These are phyloP conservation scores for Barbatosphaeria neglecta DNA, from an alignment of 495 filamentous ascomycete species.

Conservation along the genomic window DNA sequence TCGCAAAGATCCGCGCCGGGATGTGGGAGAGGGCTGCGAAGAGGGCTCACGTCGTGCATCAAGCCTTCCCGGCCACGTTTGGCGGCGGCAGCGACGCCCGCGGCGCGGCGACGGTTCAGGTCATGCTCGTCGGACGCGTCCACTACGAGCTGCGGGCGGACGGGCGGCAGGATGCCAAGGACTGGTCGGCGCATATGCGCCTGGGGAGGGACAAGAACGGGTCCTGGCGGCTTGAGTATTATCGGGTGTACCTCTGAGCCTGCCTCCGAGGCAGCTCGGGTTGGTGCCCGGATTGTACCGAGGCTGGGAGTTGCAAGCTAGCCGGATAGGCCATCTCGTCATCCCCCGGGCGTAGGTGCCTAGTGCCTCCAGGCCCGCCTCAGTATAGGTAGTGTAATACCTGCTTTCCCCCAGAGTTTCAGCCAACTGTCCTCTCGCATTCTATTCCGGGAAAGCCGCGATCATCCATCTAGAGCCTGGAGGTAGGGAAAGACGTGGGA, in stretches of 20 bases:
- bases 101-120: slow-evolving; percentile 10
- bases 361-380: too few species aligned
- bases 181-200: slow-evolving; percentile 13
- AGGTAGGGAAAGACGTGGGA: too few species aligned
- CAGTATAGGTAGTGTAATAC: too few species aligned
- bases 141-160: slow-evolving; percentile 9
- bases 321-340: too few species aligned
- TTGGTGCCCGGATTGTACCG: too few species aligned
- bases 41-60: slow-evolving; percentile 17
- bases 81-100: background rate
- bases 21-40: slow-evolving; percentile 18
- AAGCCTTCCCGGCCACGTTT: slow-evolving; percentile 21
- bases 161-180: background rate
- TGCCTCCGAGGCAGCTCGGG: too few species aligned
- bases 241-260: slow-evolving; percentile 6
- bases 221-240: slow-evolving; percentile 4
- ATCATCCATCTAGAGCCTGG: too few species aligned
- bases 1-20: slow-evolving; percentile 5
- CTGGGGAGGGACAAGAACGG: background rate
- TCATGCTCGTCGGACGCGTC: slow-evolving; percentile 22
- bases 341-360: too few species aligned
- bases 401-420: too few species aligned
- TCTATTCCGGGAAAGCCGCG: too few species aligned
- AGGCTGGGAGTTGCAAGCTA: too few species aligned
- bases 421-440: too few species aligned